phyloP scores from a whole-genome alignment of 345 rosid genomes.

The Salix dunnii region DNA sequence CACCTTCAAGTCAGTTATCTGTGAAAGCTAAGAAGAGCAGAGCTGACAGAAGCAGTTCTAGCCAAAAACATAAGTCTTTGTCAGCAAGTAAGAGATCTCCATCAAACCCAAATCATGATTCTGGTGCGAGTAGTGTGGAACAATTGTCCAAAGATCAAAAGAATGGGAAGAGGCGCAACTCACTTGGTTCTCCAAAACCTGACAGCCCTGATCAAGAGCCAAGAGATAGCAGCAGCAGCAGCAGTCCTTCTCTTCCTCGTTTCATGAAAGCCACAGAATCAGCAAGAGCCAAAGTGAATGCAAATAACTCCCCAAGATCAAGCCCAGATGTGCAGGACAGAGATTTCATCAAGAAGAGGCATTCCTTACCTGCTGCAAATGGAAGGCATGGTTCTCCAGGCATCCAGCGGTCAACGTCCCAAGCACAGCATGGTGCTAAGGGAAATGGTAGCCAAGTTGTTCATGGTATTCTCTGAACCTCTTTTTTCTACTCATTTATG shows the following conservation, averaged over 20 bases:
- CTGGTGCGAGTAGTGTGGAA: constrained; percentile 44
- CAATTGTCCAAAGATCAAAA: constrained; percentile 60
- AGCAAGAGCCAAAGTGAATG: constrained; percentile 77
- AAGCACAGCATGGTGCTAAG: constrained; percentile 58
- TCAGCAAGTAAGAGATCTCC: constrained; percentile 57
- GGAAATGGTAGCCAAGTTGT: constrained; percentile 39
- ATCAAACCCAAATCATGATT: constrained; percentile 48
- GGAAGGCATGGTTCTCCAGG: constrained; percentile 88
- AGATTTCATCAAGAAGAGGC: constrained; percentile 79
- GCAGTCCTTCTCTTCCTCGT: constrained; percentile 52
- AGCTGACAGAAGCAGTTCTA: constrained; percentile 48
- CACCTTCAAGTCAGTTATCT: constrained; percentile 81
- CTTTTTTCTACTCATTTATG: neutral
- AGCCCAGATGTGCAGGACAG: constrained; percentile 87
- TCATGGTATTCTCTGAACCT: constrained; percentile 37
- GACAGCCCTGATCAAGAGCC: constrained; percentile 62
- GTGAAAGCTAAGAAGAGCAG: constrained; percentile 48
- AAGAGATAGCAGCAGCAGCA: constrained; percentile 62
- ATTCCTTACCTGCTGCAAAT: constrained; percentile 77
- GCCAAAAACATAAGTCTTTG: constrained; percentile 51
- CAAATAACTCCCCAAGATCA: constrained; percentile 83
- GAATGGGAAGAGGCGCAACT: constrained; percentile 59
- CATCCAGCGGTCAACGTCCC: constrained; percentile 62
- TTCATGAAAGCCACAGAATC: constrained; percentile 98
- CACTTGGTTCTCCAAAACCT: constrained; percentile 52